Evolutionary conservation across 2,329 filamentous ascomycete genomes (phyloP), one percentile per base, ranked within the genome.

Genomic region (Microdochium nivale): DNA sequence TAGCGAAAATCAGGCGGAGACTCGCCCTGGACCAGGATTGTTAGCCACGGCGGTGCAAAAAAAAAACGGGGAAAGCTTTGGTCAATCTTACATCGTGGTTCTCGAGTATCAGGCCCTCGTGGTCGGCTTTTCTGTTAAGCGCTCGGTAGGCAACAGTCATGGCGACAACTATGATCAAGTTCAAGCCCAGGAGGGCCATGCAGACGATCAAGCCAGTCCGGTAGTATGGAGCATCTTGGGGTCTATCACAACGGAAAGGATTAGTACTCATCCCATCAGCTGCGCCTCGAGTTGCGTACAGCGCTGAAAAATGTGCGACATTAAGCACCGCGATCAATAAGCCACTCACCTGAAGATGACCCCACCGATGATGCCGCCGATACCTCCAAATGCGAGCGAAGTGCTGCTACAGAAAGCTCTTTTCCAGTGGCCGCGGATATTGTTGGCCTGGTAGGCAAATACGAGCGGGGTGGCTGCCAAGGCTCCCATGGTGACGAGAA

Each of bases 121-220:
- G 60, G 11, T 78, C 73, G 0, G 76, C 76, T 62, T 68, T 67
- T 30, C 53, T 56, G 56, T 79, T 78, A 58, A 66, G 56, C 13
- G 62, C 55, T 54, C 60, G 61, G 53, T 74, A 74, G 9, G 63
- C 58, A 2, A 72, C 23, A 25, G 66, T 70, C 25, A 71, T 58
- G 0, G 68, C 7, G 1, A 54, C 47, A 1, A 78, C 72, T n/a
- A 78, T 56, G 3, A 76, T 37, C 2, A 77, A 51, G 25, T 60
- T 75, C 44, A 78, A 55, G 1, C 72, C 55, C n/a, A 65, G 67
- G 55, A 70, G 75, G 1, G 74, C 69, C 25, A 79, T 73, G 65
- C 75, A 77, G 5, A 74, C 68, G 49, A 72, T 78, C 62, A 78
- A 66, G 43, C 76, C 76, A 0, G 75, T 75, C 58, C 65, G 67